A percentile compares a stretch with the other conserved stretches of the same genome.
These are phyloP conservation scores for Acanthamoeba lenticulata DNA, from an alignment of 208 protist species.

Conservation along the genomic window DNA sequence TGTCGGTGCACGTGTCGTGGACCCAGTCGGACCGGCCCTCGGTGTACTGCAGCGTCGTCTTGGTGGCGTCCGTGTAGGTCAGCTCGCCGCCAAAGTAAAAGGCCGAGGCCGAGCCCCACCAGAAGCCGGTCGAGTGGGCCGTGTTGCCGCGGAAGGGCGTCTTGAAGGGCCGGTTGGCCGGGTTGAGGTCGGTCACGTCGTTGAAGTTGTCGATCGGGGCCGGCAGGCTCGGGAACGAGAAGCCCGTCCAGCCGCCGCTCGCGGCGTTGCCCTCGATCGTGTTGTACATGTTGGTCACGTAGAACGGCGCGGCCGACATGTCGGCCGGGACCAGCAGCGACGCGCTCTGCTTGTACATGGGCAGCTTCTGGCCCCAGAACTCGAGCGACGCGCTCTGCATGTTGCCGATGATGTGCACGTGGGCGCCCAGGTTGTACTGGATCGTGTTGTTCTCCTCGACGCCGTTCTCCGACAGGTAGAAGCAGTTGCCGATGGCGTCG, in stretches of 20 bases:
- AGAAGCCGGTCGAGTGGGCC: conserved; percentile 17
- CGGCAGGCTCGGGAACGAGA: background rate
- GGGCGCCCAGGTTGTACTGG: conserved; percentile 80
- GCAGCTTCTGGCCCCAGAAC: background rate
- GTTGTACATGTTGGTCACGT: too few species aligned
- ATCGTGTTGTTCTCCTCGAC: conserved; percentile 84
- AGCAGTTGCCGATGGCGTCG: conserved; percentile 82
- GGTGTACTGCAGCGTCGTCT: too few species aligned
- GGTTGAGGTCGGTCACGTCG: background rate
- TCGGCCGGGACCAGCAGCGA: conserved; percentile 74
- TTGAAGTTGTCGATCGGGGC: background rate
- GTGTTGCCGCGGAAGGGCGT: conserved; percentile 50
- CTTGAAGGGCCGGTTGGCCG: background rate
- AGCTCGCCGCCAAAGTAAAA: background rate
- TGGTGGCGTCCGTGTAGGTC: background rate
- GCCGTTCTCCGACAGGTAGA: conserved; percentile 84
- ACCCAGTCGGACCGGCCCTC: background rate
- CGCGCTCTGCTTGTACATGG: background rate
- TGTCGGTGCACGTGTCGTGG: background rate
- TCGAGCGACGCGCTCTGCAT: background rate
- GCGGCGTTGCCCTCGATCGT: too few species aligned
- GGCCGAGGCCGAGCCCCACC: background rate
- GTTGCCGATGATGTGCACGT: conserved; percentile 76
- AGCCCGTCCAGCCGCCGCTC: too few species aligned
- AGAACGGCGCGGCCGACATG: conserved; percentile 47